Conservation (phyloP, 495 filamentous ascomycete species). For the Chaetomium tenue region DNA sequence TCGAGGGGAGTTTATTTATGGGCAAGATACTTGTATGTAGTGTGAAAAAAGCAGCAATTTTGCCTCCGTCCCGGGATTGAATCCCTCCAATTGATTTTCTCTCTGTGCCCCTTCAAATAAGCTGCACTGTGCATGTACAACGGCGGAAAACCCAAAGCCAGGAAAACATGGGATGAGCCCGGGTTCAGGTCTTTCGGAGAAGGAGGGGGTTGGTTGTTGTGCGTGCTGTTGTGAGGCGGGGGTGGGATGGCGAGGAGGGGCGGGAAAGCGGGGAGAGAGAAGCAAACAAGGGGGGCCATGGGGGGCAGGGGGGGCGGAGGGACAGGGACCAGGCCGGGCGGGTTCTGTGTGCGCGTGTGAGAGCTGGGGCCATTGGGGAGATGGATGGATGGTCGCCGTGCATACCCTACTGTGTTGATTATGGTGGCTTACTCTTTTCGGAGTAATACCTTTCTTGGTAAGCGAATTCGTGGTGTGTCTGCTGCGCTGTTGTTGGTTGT, state of each 20-base stretch:
- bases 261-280: slow-evolving; percentile 1
- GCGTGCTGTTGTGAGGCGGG: not conserved
- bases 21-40: no score
- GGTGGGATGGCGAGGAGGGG: slow-evolving; percentile 1
- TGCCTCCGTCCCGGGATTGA: not conserved
- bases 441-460: no score
- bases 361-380: no score
- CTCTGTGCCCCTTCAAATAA: not conserved
- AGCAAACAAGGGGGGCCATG: slow-evolving; percentile 1
- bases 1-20: no score
- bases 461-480: no score
- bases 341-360: not conserved
- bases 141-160: not conserved
- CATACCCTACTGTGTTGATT: no score
- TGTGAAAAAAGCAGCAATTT: not conserved
- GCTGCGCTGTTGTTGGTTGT: not conserved
- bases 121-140: not conserved
- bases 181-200: not conserved
- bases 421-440: no score
- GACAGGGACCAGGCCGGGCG: not conserved
- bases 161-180: not conserved
- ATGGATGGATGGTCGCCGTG: no score
- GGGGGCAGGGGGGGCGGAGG: not conserved
- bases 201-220: not conserved
- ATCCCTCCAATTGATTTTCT: not conserved